Evolutionary conservation across 371 early-diverging fungal species (phyloP).

Genomic region (Batkoa obscura): DNA sequence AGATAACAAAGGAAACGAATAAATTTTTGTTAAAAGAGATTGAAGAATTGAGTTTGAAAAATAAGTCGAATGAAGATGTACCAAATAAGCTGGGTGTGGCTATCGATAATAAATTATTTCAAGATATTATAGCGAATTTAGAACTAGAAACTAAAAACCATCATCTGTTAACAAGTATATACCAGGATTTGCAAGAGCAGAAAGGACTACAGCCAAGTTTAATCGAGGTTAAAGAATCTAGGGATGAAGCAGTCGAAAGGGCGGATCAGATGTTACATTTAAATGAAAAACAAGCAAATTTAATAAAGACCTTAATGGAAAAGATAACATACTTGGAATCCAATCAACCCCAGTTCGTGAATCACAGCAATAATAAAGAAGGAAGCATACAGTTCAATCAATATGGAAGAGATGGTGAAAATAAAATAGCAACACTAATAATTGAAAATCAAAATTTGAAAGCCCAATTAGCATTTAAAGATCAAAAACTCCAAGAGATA

Average conservation of each 20-base stretch:
- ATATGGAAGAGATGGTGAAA: neutral
- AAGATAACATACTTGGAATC: slow-evolving; percentile 5
- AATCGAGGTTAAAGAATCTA: neutral
- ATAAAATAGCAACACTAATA: neutral
- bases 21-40: neutral
- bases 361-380: too few species aligned
- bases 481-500: slow-evolving; percentile 3
- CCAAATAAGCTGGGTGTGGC: neutral
- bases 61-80: neutral
- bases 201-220: neutral
- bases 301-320: slow-evolving; percentile 5
- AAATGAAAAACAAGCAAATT: slow-evolving; percentile 5
- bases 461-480: neutral
- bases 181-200: neutral
- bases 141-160: slow-evolving; percentile 6
- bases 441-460: slow-evolving; percentile 1
- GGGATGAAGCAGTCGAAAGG: neutral
- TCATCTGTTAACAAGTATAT: neutral
- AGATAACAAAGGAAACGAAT: neutral
- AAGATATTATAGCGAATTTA: slow-evolving; percentile 1
- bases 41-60: neutral
- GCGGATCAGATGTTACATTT: slow-evolving; percentile 2
- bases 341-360: neutral
- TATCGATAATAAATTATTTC: neutral
- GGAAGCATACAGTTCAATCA: neutral